phyloP scores from a whole-genome alignment of 805 yeast genomes.

The Kluyveromyces nonfermentans region DNA sequence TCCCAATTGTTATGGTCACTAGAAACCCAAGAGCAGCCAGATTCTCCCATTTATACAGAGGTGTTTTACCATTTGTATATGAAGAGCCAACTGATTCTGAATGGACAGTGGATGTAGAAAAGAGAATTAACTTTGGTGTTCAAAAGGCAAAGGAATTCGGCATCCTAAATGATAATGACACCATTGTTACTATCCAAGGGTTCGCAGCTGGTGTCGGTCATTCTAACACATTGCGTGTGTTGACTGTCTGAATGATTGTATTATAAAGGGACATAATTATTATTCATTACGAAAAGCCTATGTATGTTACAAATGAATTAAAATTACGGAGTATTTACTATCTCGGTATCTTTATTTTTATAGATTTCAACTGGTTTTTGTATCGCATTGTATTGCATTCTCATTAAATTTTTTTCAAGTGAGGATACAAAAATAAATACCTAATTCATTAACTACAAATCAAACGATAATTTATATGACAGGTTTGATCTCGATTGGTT shows the following conservation, averaged over 20 bases:
- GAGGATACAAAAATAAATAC: neutral
- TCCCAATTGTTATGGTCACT: constrained; percentile 96
- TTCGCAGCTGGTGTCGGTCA: constrained; percentile 98
- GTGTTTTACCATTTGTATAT: constrained; percentile 95
- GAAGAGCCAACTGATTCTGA: constrained; percentile 46
- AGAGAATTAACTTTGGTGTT: constrained; percentile 88
- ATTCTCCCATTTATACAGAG: constrained; percentile 93
- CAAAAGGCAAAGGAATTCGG: constrained; percentile 81
- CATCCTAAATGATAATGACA: constrained; percentile 77
- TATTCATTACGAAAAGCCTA: neutral
- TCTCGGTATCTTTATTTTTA: neutral
- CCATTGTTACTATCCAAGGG: constrained; percentile 93
- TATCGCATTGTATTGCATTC: too few species aligned
- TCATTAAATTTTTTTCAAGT: neutral
- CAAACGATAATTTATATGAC: neutral
- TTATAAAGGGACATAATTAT: neutral
- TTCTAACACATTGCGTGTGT: constrained; percentile 95
- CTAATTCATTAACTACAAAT: neutral
- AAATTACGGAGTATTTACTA: neutral
- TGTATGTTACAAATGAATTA: neutral
- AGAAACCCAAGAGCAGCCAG: constrained; percentile 91
- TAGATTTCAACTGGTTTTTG: neutral
- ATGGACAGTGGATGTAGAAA: constrained; percentile 97
- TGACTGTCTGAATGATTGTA: constrained; percentile 46
- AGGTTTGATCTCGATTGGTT: constrained; percentile 10